Evolutionary conservation across 2,329 filamentous ascomycete genomes (phyloP).

Genomic region (Venturia aucupariae): DNA sequence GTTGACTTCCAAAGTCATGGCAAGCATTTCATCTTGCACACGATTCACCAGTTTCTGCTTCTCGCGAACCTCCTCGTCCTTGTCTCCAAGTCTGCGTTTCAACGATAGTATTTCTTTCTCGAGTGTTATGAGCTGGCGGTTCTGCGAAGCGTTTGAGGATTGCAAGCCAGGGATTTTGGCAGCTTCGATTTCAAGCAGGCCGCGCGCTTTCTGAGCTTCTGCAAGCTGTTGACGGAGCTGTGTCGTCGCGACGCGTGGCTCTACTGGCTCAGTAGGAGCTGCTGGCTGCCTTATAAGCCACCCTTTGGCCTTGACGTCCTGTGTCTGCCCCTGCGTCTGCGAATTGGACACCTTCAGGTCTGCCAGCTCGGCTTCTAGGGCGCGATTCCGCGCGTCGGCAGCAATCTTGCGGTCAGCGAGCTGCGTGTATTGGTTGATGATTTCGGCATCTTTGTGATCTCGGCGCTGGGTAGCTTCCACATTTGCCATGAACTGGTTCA

Average conservation of each 20-base stretch:
- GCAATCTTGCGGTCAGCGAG: constrained; percentile 9
- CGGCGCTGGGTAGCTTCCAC: constrained; percentile 9
- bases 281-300: not conserved
- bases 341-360: not conserved
- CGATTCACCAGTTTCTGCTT: constrained; percentile 78
- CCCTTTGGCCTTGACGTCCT: not conserved
- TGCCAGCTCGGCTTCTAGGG: constrained; percentile 3
- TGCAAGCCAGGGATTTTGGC: constrained; percentile 4
- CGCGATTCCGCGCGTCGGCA: constrained; percentile 1
- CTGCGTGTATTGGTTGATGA: constrained; percentile 8
- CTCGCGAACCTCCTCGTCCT: constrained; percentile 74
- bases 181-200: constrained; percentile 5
- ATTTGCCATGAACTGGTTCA: constrained; percentile 7
- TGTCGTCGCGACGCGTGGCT: not conserved
- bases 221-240: constrained; percentile 9
- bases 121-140: not conserved
- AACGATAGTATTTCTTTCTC: constrained; percentile 50
- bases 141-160: constrained; percentile 1
- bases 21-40: constrained; percentile 87
- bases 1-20: constrained; percentile 78
- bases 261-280: not conserved
- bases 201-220: constrained; percentile 13
- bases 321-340: not conserved
- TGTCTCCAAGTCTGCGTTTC: constrained; percentile 61
- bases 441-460: constrained; percentile 9